phyloP scores from a whole-genome alignment of 192 early-diverging fungal species.

The Glomus cerebriforme region DNA sequence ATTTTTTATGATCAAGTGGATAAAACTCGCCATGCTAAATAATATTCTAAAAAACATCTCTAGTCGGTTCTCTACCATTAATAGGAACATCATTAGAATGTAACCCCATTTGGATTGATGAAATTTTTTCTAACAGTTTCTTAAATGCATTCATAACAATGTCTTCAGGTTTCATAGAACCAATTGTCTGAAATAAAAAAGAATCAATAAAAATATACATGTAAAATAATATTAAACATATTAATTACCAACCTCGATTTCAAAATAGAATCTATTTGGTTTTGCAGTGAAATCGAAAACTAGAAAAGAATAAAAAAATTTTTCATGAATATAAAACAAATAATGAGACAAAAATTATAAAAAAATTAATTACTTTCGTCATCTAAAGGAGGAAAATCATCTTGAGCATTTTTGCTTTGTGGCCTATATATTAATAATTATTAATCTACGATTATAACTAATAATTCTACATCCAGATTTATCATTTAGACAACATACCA shows the following conservation, averaged over 20 bases:
- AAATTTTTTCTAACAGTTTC: conserved; percentile 74
- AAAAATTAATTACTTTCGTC: conserved; percentile 46
- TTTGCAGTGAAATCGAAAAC: conserved; percentile 81
- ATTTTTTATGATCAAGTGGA: too few relatives aligned
- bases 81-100: not conserved
- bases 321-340: not conserved
- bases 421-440: conserved; percentile 40
- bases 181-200: conserved; percentile 58
- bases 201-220: not conserved
- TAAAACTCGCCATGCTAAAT: not conserved
- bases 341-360: not conserved
- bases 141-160: conserved; percentile 70
- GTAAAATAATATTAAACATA: not conserved
- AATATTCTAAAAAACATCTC: not conserved
- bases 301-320: conserved; percentile 18
- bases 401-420: conserved; percentile 62
- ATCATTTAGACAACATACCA: conserved; percentile 59
- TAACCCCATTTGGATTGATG: conserved; percentile 65
- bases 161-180: conserved; percentile 71
- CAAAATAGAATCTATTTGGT: conserved; percentile 77
- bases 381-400: conserved; percentile 56
- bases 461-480: not conserved
- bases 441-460: not conserved
- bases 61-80: not conserved
- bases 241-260: conserved; percentile 57